Evolutionary conservation across 2,329 filamentous ascomycete genomes (phyloP).

Genomic region (Verticillium nonalfalfae): DNA sequence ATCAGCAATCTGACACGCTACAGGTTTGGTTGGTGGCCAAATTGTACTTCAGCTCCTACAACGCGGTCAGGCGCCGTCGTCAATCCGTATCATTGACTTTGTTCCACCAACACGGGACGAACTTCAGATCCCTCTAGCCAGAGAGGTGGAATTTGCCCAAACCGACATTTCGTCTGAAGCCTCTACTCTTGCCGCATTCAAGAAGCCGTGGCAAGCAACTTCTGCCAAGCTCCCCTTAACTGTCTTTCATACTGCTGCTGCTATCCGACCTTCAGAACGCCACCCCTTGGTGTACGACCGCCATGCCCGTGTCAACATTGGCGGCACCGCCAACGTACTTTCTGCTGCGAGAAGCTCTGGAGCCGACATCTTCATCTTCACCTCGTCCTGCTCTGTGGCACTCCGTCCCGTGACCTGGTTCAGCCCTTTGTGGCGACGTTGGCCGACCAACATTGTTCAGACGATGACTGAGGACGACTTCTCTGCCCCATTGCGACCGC

Average conservation of each 20-base stretch:
- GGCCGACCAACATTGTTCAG: conserved; percentile 35
- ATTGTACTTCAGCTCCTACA: conserved; percentile 46
- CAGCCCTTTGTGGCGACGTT: conserved; percentile 33
- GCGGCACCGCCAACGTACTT: conserved; percentile 42
- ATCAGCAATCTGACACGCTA: neutral
- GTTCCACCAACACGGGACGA: conserved; percentile 33
- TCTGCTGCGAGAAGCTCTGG: conserved; percentile 36
- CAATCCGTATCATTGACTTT: conserved; percentile 49
- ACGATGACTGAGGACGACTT: conserved; percentile 38
- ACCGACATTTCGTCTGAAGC: conserved; percentile 42
- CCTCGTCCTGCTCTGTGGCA: conserved; percentile 39
- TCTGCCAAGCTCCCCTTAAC: conserved; percentile 40
- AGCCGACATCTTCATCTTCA: conserved; percentile 44
- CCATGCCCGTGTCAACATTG: conserved; percentile 41
- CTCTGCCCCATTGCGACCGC: conserved; percentile 26
- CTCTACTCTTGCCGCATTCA: conserved; percentile 38
- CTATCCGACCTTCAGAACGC: conserved; percentile 45
- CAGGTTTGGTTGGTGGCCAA: conserved; percentile 49
- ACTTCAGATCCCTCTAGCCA: conserved; percentile 26
- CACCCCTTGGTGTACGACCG: conserved; percentile 35
- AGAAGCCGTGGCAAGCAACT: conserved; percentile 34
- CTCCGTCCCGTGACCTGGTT: conserved; percentile 34
- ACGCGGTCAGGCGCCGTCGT: conserved; percentile 41
- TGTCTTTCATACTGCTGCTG: conserved; percentile 51
- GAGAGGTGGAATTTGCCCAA: conserved; percentile 33